A percentile compares a stretch with the other conserved stretches of the same genome.
These are phyloP conservation scores for Wickerhamiella azyma DNA, from an alignment of 805 yeast genomes.

Conservation along the genomic window DNA sequence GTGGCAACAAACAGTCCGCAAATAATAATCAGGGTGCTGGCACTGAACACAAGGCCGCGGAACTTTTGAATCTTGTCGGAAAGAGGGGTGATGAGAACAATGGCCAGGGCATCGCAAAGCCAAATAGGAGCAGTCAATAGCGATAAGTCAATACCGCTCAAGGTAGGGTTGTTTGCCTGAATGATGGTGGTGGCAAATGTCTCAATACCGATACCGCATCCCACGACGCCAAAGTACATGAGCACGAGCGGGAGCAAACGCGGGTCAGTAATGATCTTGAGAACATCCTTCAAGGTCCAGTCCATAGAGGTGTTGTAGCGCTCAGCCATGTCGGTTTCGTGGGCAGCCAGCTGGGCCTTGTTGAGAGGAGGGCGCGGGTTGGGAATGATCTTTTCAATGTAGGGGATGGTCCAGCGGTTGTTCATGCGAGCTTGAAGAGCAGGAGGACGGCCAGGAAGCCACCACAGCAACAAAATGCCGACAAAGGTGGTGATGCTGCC, in stretches of 20 bases:
- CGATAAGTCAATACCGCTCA: constrained; percentile 56
- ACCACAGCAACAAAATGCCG: constrained; percentile 57
- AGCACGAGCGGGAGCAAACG: constrained; percentile 69
- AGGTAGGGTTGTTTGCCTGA: constrained; percentile 43
- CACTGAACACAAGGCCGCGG: constrained; percentile 50
- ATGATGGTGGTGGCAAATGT: constrained; percentile 75
- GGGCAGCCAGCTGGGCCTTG: constrained; percentile 39
- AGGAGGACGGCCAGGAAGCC: constrained; percentile 73
- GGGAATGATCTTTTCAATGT: constrained; percentile 9
- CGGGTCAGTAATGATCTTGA: constrained; percentile 41
- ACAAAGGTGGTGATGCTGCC: constrained; percentile 54
- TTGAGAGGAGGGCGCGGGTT: constrained; percentile 28
- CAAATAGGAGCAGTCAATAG: constrained; percentile 80
- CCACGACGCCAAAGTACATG: constrained; percentile 90
- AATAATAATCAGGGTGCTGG: constrained; percentile 53
- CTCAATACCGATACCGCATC: constrained; percentile 77
- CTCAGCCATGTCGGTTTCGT: constrained; percentile 43
- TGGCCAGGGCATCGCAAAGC: constrained; percentile 71
- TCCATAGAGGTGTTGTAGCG: constrained; percentile 32
- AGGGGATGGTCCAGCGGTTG: not conserved
- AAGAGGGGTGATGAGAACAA: constrained; percentile 60
- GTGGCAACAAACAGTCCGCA: constrained; percentile 65
- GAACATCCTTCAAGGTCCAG: constrained; percentile 53
- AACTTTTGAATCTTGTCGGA: constrained; percentile 52
- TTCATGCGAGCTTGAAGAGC: constrained; percentile 11